phyloP scores from a whole-genome alignment of 2,329 filamentous ascomycete species.

The Exophiala spinifera region DNA sequence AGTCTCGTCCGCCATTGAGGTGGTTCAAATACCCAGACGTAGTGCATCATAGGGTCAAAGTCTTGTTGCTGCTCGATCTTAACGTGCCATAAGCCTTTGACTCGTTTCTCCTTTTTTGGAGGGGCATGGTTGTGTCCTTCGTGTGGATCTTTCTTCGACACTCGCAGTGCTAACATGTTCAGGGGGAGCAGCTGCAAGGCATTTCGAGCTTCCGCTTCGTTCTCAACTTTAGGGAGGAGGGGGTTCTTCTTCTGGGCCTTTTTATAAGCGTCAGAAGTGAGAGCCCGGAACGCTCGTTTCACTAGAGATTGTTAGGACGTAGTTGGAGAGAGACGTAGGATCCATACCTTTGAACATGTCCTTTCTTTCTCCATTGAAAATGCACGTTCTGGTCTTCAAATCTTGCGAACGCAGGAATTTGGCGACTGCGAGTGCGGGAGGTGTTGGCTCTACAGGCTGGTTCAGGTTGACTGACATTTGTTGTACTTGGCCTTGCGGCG shows the following conservation, averaged over 20 bases:
- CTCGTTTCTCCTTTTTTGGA: constrained; percentile 73
- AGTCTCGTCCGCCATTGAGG: constrained; percentile 91
- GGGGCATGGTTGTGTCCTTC: constrained; percentile 68
- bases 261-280: constrained; percentile 83
- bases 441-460: constrained; percentile 67
- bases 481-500: constrained; percentile 43
- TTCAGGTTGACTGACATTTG: constrained; percentile 45
- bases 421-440: constrained; percentile 82
- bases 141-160: constrained; percentile 76
- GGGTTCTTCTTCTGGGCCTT: constrained; percentile 78
- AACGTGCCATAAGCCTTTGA: constrained; percentile 96
- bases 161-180: constrained; percentile 87
- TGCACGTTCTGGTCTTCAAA: constrained; percentile 84
- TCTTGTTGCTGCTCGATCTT: constrained; percentile 96
- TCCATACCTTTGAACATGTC: constrained; percentile 88
- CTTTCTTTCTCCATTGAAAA: constrained; percentile 92
- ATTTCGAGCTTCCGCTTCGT: constrained; percentile 86
- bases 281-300: constrained; percentile 88
- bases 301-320: constrained; percentile 52
- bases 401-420: constrained; percentile 81
- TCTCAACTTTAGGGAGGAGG: constrained; percentile 79
- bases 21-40: constrained; percentile 94
- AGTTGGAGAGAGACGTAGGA: constrained; percentile 6
- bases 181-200: constrained; percentile 92
- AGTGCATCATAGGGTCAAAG: constrained; percentile 67